Base-by-base conservation (phyloP, 2,329 filamentous ascomycete species). In the Sporothrix brunneoviolacea region DNA sequence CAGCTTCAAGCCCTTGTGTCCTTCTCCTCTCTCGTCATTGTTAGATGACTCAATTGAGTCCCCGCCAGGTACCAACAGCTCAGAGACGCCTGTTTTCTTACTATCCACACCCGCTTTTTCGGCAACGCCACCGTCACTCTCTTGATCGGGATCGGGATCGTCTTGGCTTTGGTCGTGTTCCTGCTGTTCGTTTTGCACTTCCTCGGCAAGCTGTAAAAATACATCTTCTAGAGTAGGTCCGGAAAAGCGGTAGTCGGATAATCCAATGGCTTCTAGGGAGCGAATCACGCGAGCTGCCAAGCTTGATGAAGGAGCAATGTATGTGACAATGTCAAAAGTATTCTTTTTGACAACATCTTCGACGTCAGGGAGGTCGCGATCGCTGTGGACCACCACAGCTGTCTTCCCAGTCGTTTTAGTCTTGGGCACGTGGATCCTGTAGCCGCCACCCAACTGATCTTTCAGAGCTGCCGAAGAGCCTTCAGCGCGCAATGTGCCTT, bases 161-260 rank as follows among this genome's bases (percentile, higher is more conserved):
- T 40, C 46, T 24, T 24, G 39, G 28, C n/a, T 35, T 27, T 21
- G 21, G 2, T 49, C 44, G 18, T 28, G 48, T 33, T 44, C 43
- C 30, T 28, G 32, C 10, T 61, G 59, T 56, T 84, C 79, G 6
- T 74, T 75, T 51, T 74, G 76, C 53, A 89, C 77, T 64, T 95
- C 90, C 61, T 91, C 87, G 0, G 90, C 88, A 35, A 95, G 75
- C 57, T 88, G 84, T 21, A 96, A 70, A 65, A 96, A 96, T 0
- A 95, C 90, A 58, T 95, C 90, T 64, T 96, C 91, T 36, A 96
- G 90, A 0, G 88, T 94, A 0, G 91, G 91, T 0, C 89, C 89
- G 15, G 86, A 86, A 57, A 95, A 86, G 52, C 90, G 83, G 64
- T 95, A 95, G 52, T 94, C 86, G 15, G 74, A 73, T 36, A 94